Base-by-base conservation (phyloP, 1,139 yeast genomes). In the Suhomyces kunorum region DNA sequence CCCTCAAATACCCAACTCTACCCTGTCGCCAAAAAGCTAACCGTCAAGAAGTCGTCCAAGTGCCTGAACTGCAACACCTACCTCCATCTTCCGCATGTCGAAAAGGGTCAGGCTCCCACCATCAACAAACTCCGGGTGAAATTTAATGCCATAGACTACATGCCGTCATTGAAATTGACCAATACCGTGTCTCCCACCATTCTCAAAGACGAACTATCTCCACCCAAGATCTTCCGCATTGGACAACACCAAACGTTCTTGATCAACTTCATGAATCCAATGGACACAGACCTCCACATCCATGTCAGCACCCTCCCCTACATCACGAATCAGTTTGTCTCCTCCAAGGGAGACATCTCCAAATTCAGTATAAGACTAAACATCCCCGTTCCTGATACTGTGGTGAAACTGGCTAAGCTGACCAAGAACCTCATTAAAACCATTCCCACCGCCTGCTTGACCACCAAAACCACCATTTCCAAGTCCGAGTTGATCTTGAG, bases 391-490 rank as follows among this genome's bases (percentile, higher is more conserved):
- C 51, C 68, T 1, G 49, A 54, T 5, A 46, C 59, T 20, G 42
- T 39, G 1, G 42, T 63, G 12, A 56, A 55, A 19, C 32, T 48
- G 37, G 46, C 53, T 5, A 45, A 49, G 33, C 38, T 32, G 2
- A 26, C 48, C 34, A 40, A 52, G 32, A 42, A 49, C 42, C 22
- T 36, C 13, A 46, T 60, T 22, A 57, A 60, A 29, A 43, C 56
- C 1, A 55, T 70, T 1, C 76, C 76, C 1, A 66, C 74, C 1
- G 51, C 64, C 6, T 59, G 55, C 32, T 46, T 71, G 27, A 62
- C 71, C 0, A 50, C 58, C 8, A 48, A 50, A 13, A 65, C 71
- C 1, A 54, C 60, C 8, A 42, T 53, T 1, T 55, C 70, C 7
- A 54, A 70, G 28, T 58, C 68, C 1, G 76, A 70, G 42, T 41